Evolutionary conservation across 768 basidiomycete species (phyloP).

Genomic region (Calocera viscosa): DNA sequence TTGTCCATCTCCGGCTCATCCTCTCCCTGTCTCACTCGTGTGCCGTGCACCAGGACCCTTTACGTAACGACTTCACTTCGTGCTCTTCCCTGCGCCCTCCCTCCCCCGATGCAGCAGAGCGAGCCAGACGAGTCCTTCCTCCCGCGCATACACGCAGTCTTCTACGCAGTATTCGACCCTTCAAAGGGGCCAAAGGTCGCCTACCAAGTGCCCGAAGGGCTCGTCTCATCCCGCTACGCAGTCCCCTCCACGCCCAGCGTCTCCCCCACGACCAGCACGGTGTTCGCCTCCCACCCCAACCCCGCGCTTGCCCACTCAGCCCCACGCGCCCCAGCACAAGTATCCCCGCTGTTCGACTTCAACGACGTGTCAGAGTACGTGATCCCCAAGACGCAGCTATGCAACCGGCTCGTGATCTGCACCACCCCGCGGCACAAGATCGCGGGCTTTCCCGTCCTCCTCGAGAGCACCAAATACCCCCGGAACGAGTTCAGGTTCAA

Average conservation of each 20-base stretch:
- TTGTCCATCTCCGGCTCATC: neutral
- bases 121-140: conserved; percentile 4
- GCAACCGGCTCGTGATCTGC: conserved; percentile 79
- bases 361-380: conserved; percentile 87
- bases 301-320: conserved; percentile 18
- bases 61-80: neutral
- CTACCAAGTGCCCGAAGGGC: conserved; percentile 86
- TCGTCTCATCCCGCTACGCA: conserved; percentile 40
- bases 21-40: too few species aligned
- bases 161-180: conserved; percentile 88
- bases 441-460: conserved; percentile 79
- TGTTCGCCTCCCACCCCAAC: conserved; percentile 19
- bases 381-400: conserved; percentile 74
- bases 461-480: conserved; percentile 48
- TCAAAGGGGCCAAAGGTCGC: conserved; percentile 77
- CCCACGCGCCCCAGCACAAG: neutral
- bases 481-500: conserved; percentile 89
- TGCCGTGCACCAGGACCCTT: conserved; percentile 1
- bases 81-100: too few species aligned
- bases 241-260: neutral
- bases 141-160: conserved; percentile 45
- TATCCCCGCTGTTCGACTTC: conserved; percentile 60
- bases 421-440: conserved; percentile 71
- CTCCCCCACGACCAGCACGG: conserved; percentile 26
- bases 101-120: neutral